Conservation (phyloP, 2,329 filamentous ascomycete genomes). For the Arthrinium phaeospermum region DNA sequence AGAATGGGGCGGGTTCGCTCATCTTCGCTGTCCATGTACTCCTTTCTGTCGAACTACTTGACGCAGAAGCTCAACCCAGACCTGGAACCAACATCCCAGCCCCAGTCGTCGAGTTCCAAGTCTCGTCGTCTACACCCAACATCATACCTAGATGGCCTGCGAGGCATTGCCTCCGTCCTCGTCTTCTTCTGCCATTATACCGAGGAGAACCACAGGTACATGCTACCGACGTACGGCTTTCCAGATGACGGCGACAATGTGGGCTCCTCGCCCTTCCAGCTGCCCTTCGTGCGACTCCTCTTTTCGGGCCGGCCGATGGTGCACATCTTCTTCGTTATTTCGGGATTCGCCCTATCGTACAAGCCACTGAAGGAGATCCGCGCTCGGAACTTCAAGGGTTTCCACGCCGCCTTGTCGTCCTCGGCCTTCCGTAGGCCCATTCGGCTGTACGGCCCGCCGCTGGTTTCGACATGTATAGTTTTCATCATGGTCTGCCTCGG, state of each 20-base stretch:
- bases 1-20: not conserved
- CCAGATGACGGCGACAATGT: conserved; percentile 41
- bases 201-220: conserved; percentile 45
- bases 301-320: conserved; percentile 62
- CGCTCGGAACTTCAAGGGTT: conserved; percentile 42
- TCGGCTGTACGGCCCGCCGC: conserved; percentile 52
- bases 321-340: conserved; percentile 58
- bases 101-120: conserved; percentile 24
- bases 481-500: conserved; percentile 42
- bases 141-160: conserved; percentile 55
- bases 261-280: conserved; percentile 45
- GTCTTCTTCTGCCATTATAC: conserved; percentile 56
- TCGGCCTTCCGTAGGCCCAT: conserved; percentile 53
- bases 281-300: conserved; percentile 60
- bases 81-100: conserved; percentile 21
- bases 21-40: conserved; percentile 10
- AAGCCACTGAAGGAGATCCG: conserved; percentile 50
- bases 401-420: conserved; percentile 48
- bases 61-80: conserved; percentile 40
- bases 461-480: conserved; percentile 48
- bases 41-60: conserved; percentile 42
- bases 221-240: conserved; percentile 43
- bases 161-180: conserved; percentile 54
- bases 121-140: conserved; percentile 42
- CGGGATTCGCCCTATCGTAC: conserved; percentile 53